These are phyloP conservation scores for Fennellomyces sp. DNA, from an alignment of 371 early-diverging fungal genomes.

Conservation along the genomic window DNA sequence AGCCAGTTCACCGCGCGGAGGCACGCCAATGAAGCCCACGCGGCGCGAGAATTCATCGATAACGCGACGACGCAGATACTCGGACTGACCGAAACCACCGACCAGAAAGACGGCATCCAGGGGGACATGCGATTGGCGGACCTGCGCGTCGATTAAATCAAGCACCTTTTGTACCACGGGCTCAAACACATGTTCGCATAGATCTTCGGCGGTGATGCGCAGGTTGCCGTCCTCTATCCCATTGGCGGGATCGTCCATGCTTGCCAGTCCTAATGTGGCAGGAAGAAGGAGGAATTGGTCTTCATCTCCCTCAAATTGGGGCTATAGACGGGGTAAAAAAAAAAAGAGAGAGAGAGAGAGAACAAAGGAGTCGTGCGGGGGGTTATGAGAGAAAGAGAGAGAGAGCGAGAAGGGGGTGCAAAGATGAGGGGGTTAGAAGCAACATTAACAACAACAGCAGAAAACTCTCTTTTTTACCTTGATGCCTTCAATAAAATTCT, in stretches of 20 bases:
- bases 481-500: conserved; percentile 45
- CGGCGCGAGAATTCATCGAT: conserved; percentile 43
- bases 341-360: conserved; percentile 12
- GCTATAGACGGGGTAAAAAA: conserved; percentile 19
- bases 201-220: conserved; percentile 53
- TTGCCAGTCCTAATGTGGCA: conserved; percentile 56
- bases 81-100: conserved; percentile 65
- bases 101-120: conserved; percentile 61
- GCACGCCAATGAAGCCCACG: conserved; percentile 57
- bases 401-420: background rate
- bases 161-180: conserved; percentile 50
- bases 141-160: conserved; percentile 59
- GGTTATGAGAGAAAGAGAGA: background rate
- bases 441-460: background rate
- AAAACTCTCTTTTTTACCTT: conserved; percentile 33
- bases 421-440: background rate
- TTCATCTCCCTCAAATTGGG: conserved; percentile 64
- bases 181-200: conserved; percentile 38
- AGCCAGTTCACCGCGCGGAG: conserved; percentile 57
- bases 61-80: conserved; percentile 56
- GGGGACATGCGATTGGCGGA: conserved; percentile 43
- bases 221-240: conserved; percentile 62
- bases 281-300: conserved; percentile 59
- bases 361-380: background rate
- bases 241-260: conserved; percentile 54